Conservation (phyloP, 139 green algal genomes). For the Penium margaritaceum region DNA sequence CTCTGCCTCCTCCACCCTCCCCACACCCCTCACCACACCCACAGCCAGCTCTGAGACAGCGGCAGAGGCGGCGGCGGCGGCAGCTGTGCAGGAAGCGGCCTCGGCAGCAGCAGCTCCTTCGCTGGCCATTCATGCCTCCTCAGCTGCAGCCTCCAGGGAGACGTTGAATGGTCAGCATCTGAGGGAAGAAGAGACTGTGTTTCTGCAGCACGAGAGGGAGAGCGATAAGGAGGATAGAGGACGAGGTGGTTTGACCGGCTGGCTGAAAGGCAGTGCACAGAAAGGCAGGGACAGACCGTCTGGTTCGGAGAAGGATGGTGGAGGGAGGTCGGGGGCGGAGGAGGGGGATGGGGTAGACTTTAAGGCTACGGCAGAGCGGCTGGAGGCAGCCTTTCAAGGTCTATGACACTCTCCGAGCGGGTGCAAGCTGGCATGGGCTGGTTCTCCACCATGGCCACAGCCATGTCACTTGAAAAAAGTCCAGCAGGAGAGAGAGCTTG, state of each 20-base stretch:
- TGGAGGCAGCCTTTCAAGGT: slow-evolving; percentile 1
- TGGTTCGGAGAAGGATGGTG: background rate
- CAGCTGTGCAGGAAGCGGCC: no score
- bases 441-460: no score
- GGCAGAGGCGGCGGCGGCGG: background rate
- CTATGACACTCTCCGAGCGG: background rate
- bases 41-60: no score
- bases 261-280: background rate
- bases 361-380: background rate
- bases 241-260: no score
- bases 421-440: background rate
- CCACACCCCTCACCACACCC: background rate
- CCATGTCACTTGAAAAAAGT: no score
- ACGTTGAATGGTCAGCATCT: no score
- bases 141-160: no score
- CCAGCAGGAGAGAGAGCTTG: no score
- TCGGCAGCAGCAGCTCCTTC: background rate
- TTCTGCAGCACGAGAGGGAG: no score
- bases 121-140: background rate
- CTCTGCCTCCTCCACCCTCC: background rate
- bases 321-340: background rate
- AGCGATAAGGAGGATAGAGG: no score
- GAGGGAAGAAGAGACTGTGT: no score
- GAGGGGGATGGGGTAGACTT: background rate
- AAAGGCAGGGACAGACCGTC: background rate